phyloP scores from a whole-genome alignment of 2,329 filamentous ascomycete genomes.

The Blastomyces parvus region DNA sequence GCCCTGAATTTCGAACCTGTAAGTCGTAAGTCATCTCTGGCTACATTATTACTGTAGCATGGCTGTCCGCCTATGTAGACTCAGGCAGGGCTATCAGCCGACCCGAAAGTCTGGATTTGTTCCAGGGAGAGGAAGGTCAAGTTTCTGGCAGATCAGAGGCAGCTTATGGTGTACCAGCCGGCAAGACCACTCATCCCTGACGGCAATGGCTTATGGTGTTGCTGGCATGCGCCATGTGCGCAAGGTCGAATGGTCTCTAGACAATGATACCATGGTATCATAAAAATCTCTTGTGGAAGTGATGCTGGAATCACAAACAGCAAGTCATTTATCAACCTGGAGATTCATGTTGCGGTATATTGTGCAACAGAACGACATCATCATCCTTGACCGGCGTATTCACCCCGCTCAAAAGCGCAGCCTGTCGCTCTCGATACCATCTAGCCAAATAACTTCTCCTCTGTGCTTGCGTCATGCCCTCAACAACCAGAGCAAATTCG shows the following conservation, averaged over 20 bases:
- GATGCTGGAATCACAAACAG: not conserved
- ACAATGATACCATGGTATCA: not conserved
- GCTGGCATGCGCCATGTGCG: too few relatives aligned
- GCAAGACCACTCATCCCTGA: not conserved
- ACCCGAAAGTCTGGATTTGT: not conserved
- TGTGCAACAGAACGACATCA: not conserved
- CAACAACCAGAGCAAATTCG: conserved; percentile 83
- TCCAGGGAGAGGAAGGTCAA: not conserved
- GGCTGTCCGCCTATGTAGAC: not conserved
- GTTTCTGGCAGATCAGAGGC: not conserved
- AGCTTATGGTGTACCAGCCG: not conserved
- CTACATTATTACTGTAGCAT: not conserved
- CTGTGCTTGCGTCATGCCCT: conserved; percentile 79
- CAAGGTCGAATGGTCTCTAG: not conserved
- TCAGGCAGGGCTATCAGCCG: not conserved
- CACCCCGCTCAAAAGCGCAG: conserved; percentile 21
- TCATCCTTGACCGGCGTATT: conserved; percentile 3
- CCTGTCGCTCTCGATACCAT: conserved; percentile 65
- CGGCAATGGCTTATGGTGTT: not conserved
- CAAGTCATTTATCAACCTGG: not conserved
- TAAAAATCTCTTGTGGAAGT: not conserved
- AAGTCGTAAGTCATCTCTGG: not conserved
- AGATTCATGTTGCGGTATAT: not conserved
- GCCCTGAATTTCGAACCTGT: not conserved
- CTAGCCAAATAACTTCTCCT: conserved; percentile 65